Evolutionary conservation across 805 yeast genomes (phyloP).

Genomic region (Kluyveromyces aestuarii): DNA sequence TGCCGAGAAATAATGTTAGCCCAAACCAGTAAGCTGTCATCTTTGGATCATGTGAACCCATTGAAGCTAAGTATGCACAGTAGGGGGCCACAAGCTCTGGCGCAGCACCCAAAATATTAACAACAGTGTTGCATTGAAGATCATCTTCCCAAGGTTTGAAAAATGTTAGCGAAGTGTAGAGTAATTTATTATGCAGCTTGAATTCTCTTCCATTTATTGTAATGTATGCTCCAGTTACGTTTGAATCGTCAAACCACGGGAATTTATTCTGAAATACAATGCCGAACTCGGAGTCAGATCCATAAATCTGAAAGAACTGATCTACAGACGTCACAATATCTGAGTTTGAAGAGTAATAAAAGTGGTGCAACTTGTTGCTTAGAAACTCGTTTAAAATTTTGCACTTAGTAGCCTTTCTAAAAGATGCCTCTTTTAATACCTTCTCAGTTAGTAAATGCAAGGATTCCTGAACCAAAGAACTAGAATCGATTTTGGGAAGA

Average conservation of each 20-base stretch:
- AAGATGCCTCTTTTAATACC: constrained; percentile 50
- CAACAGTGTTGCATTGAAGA: constrained; percentile 46
- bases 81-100: constrained; percentile 75
- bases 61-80: constrained; percentile 45
- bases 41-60: constrained; percentile 72
- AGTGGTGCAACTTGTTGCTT: constrained; percentile 44
- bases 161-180: constrained; percentile 50
- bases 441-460: constrained; percentile 39
- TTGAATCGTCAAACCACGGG: constrained; percentile 37
- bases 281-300: constrained; percentile 43
- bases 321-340: constrained; percentile 33
- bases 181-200: constrained; percentile 56
- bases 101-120: constrained; percentile 39
- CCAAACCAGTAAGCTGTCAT: constrained; percentile 78
- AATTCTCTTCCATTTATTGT: constrained; percentile 43
- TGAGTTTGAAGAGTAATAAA: constrained; percentile 35
- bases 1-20: constrained; percentile 51
- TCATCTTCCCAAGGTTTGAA: constrained; percentile 79
- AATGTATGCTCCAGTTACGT: constrained; percentile 35
- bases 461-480: constrained; percentile 31
- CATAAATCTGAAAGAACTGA: constrained; percentile 39
- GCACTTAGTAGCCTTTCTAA: constrained; percentile 61
- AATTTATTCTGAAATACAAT: constrained; percentile 37
- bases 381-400: constrained; percentile 73
- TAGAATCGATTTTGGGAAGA: constrained; percentile 45